Evolutionary conservation across 441 rosid genomes (phyloP), one percentile per base, ranked within the genome.

Genomic region (Euphorbia schlechtendalii): DNA sequence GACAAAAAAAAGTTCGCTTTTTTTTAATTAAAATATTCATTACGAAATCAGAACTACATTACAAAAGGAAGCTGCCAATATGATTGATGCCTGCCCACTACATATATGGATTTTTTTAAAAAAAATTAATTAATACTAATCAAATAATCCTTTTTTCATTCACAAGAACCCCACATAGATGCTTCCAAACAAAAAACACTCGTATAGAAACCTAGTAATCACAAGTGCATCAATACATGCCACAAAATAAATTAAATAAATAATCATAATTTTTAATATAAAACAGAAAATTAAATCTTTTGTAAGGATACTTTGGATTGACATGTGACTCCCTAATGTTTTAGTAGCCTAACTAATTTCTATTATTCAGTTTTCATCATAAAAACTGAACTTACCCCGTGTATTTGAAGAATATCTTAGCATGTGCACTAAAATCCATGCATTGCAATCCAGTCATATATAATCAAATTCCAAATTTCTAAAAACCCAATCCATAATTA

Each of bases 391-490:
- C n/a, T n/a, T n/a, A n/a, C n/a, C n/a, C n/a, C n/a, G n/a, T 25
- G 25, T 25, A 56, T 24, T 53, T 54, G 53, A 63, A 71, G 79
- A 80, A 69, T 77, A 61, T 32, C 17, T n/a, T 17, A 64, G 76
- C 82, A 80, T 73, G 76, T 76, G 81, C 72, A 64, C 78, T 67
- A 80, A 71, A 70, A 67, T 80, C 81, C 83, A 80, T 73, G 78
- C 75, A n/a, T n/a, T n/a, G n/a, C n/a, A n/a, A n/a, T n/a, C n/a
- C n/a, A n/a, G n/a, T n/a, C n/a, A n/a, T n/a, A n/a, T n/a, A n/a
- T n/a, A n/a, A 20, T 18, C 28, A 0, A 43, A 65, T 57, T 36
- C 45, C 25, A 13, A 41, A 8, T 36, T 12, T 32, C 55, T 56
- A 56, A 11, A 56, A 25, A 3, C 38, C 36, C 55, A 51, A 51